Conservation (phyloP, 2,329 filamentous ascomycete species). For the Hortaea werneckii region DNA sequence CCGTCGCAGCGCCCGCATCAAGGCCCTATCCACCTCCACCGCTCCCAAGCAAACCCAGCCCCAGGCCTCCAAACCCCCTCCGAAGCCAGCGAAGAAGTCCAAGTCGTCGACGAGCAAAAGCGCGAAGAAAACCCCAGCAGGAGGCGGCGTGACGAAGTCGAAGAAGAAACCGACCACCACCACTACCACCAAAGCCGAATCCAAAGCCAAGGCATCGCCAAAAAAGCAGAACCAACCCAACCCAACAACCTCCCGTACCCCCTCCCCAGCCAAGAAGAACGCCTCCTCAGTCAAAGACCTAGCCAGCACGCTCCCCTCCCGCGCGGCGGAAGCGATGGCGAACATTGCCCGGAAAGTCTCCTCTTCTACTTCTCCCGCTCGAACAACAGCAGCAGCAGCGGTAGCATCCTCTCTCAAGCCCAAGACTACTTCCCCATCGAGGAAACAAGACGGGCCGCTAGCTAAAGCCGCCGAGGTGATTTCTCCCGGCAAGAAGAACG, state of each 20-base stretch:
- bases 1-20: conserved; percentile 1
- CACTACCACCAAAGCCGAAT: not conserved
- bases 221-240: not conserved
- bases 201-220: not conserved
- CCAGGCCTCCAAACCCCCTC: conserved; percentile 1
- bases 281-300: not conserved
- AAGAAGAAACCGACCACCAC: not conserved
- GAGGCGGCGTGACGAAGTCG: not conserved
- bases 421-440: no score
- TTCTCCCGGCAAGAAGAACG: no score
- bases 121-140: not conserved
- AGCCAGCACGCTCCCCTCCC: not conserved
- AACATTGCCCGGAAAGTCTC: not conserved
- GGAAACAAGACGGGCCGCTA: no score
- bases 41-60: not conserved
- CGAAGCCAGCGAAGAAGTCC: not conserved
- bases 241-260: not conserved
- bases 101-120: not conserved
- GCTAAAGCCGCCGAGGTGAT: no score
- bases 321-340: not conserved
- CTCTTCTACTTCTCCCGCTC: not conserved
- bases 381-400: not conserved
- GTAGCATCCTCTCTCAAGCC: no score
- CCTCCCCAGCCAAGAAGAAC: not conserved
- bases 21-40: not conserved